Conservation (phyloP, 2,329 filamentous ascomycete genomes). For the Tolypocladium album region DNA sequence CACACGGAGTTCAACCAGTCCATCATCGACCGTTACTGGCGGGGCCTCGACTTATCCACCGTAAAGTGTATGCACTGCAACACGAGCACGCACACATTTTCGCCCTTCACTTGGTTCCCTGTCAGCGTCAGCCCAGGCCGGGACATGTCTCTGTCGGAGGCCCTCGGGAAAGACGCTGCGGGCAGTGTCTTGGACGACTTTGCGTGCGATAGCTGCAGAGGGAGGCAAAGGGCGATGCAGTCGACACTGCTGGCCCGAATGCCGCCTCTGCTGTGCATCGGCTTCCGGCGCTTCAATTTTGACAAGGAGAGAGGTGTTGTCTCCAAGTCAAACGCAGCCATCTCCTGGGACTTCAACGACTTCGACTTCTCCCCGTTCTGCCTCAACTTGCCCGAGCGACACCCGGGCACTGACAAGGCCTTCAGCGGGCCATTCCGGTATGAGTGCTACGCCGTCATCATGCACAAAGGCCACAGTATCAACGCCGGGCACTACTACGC, state of each 20-base stretch:
- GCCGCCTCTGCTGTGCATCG: slow-evolving; percentile 68
- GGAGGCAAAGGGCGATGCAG: slow-evolving; percentile 55
- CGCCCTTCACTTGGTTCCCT: slow-evolving; percentile 43
- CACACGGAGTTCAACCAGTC: slow-evolving; percentile 61
- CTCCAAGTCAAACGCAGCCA: slow-evolving; percentile 58
- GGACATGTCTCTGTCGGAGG: slow-evolving; percentile 41
- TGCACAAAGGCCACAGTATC: slow-evolving; percentile 59
- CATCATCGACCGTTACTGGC: slow-evolving; percentile 72
- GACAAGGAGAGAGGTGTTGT: slow-evolving; percentile 18
- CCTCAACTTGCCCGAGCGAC: slow-evolving; percentile 22
- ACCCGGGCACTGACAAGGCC: slow-evolving; percentile 19
- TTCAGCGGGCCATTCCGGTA: slow-evolving; percentile 56
- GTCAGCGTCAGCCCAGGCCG: slow-evolving; percentile 24
- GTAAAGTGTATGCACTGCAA: slow-evolving; percentile 54
- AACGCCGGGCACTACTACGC: slow-evolving; percentile 73
- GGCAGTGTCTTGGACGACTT: slow-evolving; percentile 59
- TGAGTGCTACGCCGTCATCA: slow-evolving; percentile 75
- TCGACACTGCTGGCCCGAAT: slow-evolving; percentile 66
- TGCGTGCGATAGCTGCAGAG: slow-evolving; percentile 66
- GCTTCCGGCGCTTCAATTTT: slow-evolving; percentile 52
- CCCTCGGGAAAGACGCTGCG: slow-evolving; percentile 58
- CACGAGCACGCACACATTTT: slow-evolving; percentile 34
- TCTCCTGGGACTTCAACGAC: slow-evolving; percentile 67
- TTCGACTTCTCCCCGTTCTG: slow-evolving; percentile 43
- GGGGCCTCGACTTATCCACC: slow-evolving; percentile 61